Evolutionary conservation across 805 yeast genomes (phyloP).

Genomic region (Torulaspora quercuum): DNA sequence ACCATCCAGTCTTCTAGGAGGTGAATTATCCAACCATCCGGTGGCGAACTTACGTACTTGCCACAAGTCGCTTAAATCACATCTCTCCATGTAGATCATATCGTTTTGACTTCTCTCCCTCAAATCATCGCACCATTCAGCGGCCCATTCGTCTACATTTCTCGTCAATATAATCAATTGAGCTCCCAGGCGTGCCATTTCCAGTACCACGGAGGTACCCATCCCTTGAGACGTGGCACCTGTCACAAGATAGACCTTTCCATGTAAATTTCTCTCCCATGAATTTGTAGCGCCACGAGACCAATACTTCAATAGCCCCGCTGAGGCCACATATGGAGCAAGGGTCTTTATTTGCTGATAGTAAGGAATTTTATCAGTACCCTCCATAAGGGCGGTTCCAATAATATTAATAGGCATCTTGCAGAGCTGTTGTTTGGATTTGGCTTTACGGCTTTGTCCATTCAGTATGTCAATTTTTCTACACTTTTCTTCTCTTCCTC

Average conservation of each 20-base stretch:
- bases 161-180: slow-evolving; percentile 74
- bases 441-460: too few species aligned
- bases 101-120: slow-evolving; percentile 66
- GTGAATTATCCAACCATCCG: slow-evolving; percentile 84
- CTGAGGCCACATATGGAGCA: slow-evolving; percentile 51
- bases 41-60: slow-evolving; percentile 89
- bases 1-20: slow-evolving; percentile 90
- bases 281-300: slow-evolving; percentile 77
- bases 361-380: slow-evolving; percentile 72
- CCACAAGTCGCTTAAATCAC: slow-evolving; percentile 70
- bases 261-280: slow-evolving; percentile 92
- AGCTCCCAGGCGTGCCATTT: slow-evolving; percentile 79
- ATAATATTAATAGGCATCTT: slow-evolving; percentile 83
- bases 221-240: slow-evolving; percentile 91
- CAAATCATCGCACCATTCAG: slow-evolving; percentile 75
- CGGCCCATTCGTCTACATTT: slow-evolving; percentile 66
- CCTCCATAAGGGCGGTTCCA: slow-evolving; percentile 65
- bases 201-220: slow-evolving; percentile 72
- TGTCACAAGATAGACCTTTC: slow-evolving; percentile 74
- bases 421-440: neutral
- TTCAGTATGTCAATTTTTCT: too few species aligned
- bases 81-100: slow-evolving; percentile 84
- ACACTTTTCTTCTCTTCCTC: too few species aligned
- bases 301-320: slow-evolving; percentile 60
- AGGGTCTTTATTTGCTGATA: slow-evolving; percentile 56